Base-by-base conservation (phyloP, 352 stramenopile genomes). In the Lagenidium giganteum region DNA sequence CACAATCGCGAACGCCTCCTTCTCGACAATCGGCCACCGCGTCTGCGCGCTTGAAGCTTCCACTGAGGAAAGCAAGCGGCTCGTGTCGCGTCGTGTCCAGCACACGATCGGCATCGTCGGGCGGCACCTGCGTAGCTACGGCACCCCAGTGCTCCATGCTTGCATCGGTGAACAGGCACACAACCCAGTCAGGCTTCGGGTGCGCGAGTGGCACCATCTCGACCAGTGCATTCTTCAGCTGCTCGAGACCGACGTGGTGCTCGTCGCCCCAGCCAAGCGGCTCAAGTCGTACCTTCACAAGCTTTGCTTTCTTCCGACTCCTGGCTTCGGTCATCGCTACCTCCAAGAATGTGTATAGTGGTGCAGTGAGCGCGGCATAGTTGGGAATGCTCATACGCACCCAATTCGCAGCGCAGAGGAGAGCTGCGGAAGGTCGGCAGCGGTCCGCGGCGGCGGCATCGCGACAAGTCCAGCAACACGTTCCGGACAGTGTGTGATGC, bases 391-490 rank as follows among this genome's bases (percentile, higher is more conserved):
- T 68, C 14, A 31, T 21, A 5, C 53, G 57, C 60, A 68, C 66
- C 64, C 55, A 70, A 13, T 68, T 68, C 0, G 38, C 27, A 1
- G 57, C 62, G 36, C 57, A 68, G 5, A 72, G 13, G 11, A n/a
- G n/a, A 61, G 68, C 33, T 67, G 52, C 16, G 60, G 57, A 4
- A 71, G 30, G 0, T 75, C 61, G 0, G 31, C 64, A 21, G 45
- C 57, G 0, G 47, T 62, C 23, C 3, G 20, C 0, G 57, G 47
- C 12, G 25, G 14, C 16, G 35, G 22, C 46, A 77, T 47, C 1
- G 48, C 37, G 1, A 55, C 39, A 0, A 77, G 43, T 5, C 52
- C 61, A 46, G 57, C 34, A 3, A 72, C 35, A 0, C 57, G 31
- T 0, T 57, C 47, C 4, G 48, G 52, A 22, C 24, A 55, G 18